A percentile compares a stretch with the other conserved stretches of the same genome.
These are phyloP conservation scores for Artemisia argyi DNA, from an alignment of 129 eudicot species.

Conservation along the genomic window DNA sequence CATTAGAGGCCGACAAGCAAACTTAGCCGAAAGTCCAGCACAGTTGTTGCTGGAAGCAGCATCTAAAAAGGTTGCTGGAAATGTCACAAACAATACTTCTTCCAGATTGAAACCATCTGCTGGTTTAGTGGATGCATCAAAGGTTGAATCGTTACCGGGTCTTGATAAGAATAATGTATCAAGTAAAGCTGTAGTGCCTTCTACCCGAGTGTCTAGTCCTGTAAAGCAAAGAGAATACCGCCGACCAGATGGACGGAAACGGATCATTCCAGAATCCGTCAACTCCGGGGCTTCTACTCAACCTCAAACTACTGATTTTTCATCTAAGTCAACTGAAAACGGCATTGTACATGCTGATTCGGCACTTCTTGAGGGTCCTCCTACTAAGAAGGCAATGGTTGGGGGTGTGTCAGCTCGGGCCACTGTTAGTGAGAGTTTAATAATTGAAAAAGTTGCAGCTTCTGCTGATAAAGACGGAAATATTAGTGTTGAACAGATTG, in stretches of 20 bases:
- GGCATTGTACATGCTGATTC: conserved; percentile 28
- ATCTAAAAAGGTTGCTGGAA: conserved; percentile 51
- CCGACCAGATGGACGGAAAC: conserved; percentile 92
- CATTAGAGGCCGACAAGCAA: conserved; percentile 82
- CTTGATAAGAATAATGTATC: conserved; percentile 50
- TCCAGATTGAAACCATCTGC: conserved; percentile 50
- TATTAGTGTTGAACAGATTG: conserved; percentile 53
- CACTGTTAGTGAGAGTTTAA: conserved; percentile 79
- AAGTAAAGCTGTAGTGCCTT: conserved; percentile 38
- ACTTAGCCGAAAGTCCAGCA: conserved; percentile 91
- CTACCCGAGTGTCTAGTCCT: conserved; percentile 65
- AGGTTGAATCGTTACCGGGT: conserved; percentile 45
- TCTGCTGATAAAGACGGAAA: conserved; percentile 59
- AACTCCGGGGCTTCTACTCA: conserved; percentile 36
- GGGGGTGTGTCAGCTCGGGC: conserved; percentile 85
- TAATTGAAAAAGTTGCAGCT: conserved; percentile 79
- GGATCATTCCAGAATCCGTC: conserved; percentile 96
- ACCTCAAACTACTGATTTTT: conserved; percentile 50
- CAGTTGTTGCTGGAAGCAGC: conserved; percentile 97
- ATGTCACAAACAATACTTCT: conserved; percentile 29
- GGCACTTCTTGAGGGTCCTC: conserved; percentile 51
- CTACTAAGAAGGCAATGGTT: conserved; percentile 44
- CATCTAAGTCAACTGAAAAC: conserved; percentile 46
- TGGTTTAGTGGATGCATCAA: conserved; percentile 38
- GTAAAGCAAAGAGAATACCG: conserved; percentile 96